Percentiles rank a stretch among this genome's conserved stretches.
phyloP scores from a whole-genome alignment of 2,329 filamentous ascomycete species.

The Penicillium sp. region DNA sequence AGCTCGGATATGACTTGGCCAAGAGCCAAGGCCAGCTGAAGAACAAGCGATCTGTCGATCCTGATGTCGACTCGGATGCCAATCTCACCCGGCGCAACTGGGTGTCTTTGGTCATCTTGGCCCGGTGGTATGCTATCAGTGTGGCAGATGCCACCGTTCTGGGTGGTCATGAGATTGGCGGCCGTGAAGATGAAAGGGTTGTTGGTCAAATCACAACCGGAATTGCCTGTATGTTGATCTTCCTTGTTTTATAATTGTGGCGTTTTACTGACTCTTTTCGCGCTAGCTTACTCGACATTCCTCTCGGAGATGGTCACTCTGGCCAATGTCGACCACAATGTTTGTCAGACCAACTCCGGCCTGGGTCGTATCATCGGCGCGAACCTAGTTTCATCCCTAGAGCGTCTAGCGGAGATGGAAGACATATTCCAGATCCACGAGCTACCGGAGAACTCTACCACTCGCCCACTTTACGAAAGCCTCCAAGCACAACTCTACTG shows the following conservation, averaged over 20 bases:
- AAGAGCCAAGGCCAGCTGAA: slow-evolving; percentile 42
- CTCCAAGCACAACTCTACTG: slow-evolving; percentile 45
- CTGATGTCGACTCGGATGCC: slow-evolving; percentile 42
- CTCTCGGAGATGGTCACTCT: slow-evolving; percentile 39
- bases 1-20: slow-evolving; percentile 41
- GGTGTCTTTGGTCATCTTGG: slow-evolving; percentile 41
- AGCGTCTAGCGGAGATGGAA: slow-evolving; percentile 40
- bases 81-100: slow-evolving; percentile 44
- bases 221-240: slow-evolving; percentile 39
- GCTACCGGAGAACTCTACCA: slow-evolving; percentile 25
- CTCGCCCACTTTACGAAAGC: slow-evolving; percentile 35
- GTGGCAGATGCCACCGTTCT: slow-evolving; percentile 43
- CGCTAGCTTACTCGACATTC: slow-evolving; percentile 39
- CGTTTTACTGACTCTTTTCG: slow-evolving; percentile 6
- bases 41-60: slow-evolving; percentile 34
- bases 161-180: slow-evolving; percentile 39
- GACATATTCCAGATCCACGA: slow-evolving; percentile 34
- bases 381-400: slow-evolving; percentile 38
- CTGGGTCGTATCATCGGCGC: slow-evolving; percentile 39
- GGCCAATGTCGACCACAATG: slow-evolving; percentile 34
- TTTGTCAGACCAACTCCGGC: slow-evolving; percentile 39
- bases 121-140: slow-evolving; percentile 45
- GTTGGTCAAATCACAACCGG: slow-evolving; percentile 38
- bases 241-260: background rate
- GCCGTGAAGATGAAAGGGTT: slow-evolving; percentile 41